Base-by-base conservation (phyloP, 257 asterid genomes). In the Nicotiana paniculata region DNA sequence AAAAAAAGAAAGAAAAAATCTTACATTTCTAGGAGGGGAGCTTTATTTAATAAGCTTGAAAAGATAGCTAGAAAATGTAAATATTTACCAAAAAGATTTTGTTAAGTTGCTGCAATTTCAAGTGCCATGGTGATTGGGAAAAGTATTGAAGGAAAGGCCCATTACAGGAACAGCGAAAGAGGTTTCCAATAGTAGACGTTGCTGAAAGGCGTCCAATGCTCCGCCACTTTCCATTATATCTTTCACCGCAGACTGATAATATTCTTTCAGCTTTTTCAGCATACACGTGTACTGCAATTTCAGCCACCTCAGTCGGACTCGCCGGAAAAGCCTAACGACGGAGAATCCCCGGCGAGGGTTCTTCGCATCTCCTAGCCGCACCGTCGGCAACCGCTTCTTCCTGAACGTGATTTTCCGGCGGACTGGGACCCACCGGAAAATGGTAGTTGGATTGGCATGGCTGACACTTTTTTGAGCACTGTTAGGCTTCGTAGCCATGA, bases 161-260 rank as follows among this genome's bases (percentile, higher is more conserved):
- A 93, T 86, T 3, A 91, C 97, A 0, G 98, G 97, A 69, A 95
- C 82, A 0, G 96, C 95, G 10, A 92, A 91, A 5, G 97, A 93
- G 32, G 94, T 86, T 78, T 93, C 97, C 43, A 91, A 69, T n/a
- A 91, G 66, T 63, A 93, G 17, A 51, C 93, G 87, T 77, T 92
- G 97, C 1, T 91, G 97, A 82, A 86, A 91, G 2, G 95, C 65
- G 67, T 91, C 90, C 3, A 90, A 37, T n/a, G 91, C 55, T 30
- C 86, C 82, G 21, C 89, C 81, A 13, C 90, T 93, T 35, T 86
- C 90, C 1, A 83, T 46, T 64, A 93, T 8, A 5, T 93, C 98
- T 77, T 86, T 84, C 68, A 89, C 65, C 0, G 89, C 6, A 1
- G 87, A 74, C 0, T 79, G 69, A 77, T 91, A 95, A 67, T 83